phyloP scores from a whole-genome alignment of 257 asterid species.

The Scutellaria galericulata region DNA sequence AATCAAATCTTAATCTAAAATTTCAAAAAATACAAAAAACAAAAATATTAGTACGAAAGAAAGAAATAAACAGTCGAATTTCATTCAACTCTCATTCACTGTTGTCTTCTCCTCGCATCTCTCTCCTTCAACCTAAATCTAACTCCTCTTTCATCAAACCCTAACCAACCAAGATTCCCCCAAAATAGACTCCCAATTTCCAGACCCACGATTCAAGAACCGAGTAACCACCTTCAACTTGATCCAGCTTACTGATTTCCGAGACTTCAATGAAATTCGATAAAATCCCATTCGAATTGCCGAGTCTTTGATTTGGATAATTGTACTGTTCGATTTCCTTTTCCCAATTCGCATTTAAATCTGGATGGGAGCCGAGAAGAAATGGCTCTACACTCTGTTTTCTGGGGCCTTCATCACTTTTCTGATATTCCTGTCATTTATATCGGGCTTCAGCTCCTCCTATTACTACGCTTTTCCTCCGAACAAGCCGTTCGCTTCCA shows the following conservation, averaged over 20 bases:
- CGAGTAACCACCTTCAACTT: neutral
- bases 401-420: slow-evolving; percentile 82
- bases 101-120: slow-evolving; percentile 31
- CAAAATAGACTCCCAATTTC: neutral
- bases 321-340: neutral
- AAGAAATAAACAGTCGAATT: slow-evolving; percentile 4
- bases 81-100: slow-evolving; percentile 45
- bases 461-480: slow-evolving; percentile 67
- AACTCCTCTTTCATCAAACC: slow-evolving; percentile 42
- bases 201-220: slow-evolving; percentile 8
- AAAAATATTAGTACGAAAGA: neutral
- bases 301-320: slow-evolving; percentile 26
- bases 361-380: slow-evolving; percentile 85
- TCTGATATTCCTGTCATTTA: slow-evolving; percentile 71
- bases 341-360: slow-evolving; percentile 33
- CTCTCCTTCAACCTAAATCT: slow-evolving; percentile 43
- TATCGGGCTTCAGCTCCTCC: slow-evolving; percentile 82
- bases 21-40: neutral
- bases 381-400: slow-evolving; percentile 92
- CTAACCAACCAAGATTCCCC: slow-evolving; percentile 38
- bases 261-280: slow-evolving; percentile 31
- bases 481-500: slow-evolving; percentile 58
- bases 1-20: slow-evolving; percentile 19
- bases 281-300: slow-evolving; percentile 23
- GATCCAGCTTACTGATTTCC: slow-evolving; percentile 12